Evolutionary conservation across 2,329 filamentous ascomycete genomes (phyloP), one percentile per base, ranked within the genome.

Genomic region (Knufia fluminis): DNA sequence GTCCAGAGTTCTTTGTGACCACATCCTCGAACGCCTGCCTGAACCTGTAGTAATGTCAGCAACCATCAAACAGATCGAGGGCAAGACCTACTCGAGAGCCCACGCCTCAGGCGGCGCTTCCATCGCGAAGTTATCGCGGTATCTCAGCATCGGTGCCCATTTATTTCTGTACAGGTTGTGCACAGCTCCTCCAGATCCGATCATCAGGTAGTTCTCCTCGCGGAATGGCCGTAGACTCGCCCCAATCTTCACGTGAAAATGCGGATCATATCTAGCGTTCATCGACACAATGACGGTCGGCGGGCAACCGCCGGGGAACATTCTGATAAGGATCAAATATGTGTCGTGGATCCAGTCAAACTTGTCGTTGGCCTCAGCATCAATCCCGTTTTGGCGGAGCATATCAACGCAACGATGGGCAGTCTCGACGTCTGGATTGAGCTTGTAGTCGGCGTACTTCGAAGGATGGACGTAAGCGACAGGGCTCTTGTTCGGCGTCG

Each of bases 281-380:
- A 75, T 72, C 32, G 68, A 73, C 49, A 79, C 64, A 48, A 83
- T 70, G 2, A 79, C 82, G 0, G 81, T 83, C 0, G 82, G 82
- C 1, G 82, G 82, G 57, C 78, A 83, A n/a, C 68, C 70, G 20
- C 12, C 41, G 0, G 81, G 82, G 55, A 85, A 85, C 81, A 86
- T 85, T 48, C 80, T 72, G 60, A 85, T 82, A 7, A 85, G 68
- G 50, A 85, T 76, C 2, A 85, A 72, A 59, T 79, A 85, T 0
- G 79, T 83, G 63, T 86, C 82, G 67, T 86, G 81, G 60, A 85
- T 85, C 82, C 81, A 85, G 59, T 85, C 77, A 55, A 85, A 85
- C 0, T 60, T 69, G 0, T 70, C 57, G 59, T 84, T 80, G 1
- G 62, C 66, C 3, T 63, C 60, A 1, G 72, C 77, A 28, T 77